phyloP scores from a whole-genome alignment of 169 alveolate genomes.

The Theileria orientalis region DNA sequence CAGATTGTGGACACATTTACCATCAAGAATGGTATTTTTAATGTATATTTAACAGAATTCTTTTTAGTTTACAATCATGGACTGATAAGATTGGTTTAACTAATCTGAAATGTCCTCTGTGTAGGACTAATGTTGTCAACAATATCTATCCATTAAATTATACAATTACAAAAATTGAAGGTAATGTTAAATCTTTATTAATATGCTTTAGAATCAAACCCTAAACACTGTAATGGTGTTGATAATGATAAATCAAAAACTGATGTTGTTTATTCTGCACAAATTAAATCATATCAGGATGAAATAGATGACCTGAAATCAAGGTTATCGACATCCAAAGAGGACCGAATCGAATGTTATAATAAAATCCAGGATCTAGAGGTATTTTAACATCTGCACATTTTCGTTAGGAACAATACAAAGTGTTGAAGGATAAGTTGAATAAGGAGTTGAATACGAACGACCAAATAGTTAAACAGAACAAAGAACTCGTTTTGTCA shows the following conservation, averaged over 20 bases:
- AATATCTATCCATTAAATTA: slow-evolving; percentile 31
- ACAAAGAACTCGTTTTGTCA: slow-evolving; percentile 25
- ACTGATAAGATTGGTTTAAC: not conserved
- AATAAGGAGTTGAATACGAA: not conserved
- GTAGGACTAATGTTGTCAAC: slow-evolving; percentile 21
- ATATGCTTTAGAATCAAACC: not conserved
- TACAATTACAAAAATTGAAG: not conserved
- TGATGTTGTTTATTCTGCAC: not conserved
- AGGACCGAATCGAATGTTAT: slow-evolving; percentile 31
- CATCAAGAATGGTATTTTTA: slow-evolving; percentile 45
- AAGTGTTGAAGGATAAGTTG: slow-evolving; percentile 8
- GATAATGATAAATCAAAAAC: not conserved
- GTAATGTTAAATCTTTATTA: no score
- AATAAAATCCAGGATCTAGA: not conserved
- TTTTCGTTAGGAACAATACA: not conserved
- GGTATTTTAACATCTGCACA: not conserved
- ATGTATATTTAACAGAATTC: not conserved
- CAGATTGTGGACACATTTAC: slow-evolving; percentile 62
- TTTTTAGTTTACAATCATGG: slow-evolving; percentile 42
- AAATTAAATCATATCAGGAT: not conserved
- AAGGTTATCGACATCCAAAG: slow-evolving; percentile 14
- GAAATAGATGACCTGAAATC: slow-evolving; percentile 1
- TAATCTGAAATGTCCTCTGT: slow-evolving; percentile 41
- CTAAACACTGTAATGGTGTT: not conserved
- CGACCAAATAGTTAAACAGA: slow-evolving; percentile 4